phyloP scores from a whole-genome alignment of 148 eudicot genomes.

The Fagopyrum tataricum region DNA sequence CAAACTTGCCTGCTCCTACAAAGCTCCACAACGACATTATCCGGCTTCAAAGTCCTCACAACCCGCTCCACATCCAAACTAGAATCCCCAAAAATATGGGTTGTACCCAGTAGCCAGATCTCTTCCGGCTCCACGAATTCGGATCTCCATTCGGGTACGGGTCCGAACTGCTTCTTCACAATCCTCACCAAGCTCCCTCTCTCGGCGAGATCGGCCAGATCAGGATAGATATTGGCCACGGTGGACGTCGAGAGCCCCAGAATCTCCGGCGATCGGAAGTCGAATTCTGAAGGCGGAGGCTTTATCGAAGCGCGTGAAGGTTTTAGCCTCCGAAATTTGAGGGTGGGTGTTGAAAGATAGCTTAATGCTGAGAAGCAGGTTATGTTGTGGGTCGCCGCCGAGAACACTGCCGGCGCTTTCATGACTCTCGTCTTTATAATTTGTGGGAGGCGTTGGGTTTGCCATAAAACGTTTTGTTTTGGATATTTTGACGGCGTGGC shows the following conservation, averaged over 20 bases:
- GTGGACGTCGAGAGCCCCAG: conserved; percentile 30
- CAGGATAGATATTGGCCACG: conserved; percentile 51
- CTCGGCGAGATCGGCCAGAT: conserved; percentile 61
- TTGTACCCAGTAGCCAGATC: conserved; percentile 81
- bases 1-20: conserved; percentile 91
- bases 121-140: conserved; percentile 86
- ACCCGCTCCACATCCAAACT: conserved; percentile 66
- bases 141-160: conserved; percentile 77
- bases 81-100: conserved; percentile 50
- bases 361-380: neutral
- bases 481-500: neutral
- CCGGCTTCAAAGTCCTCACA: conserved; percentile 59
- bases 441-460: no score
- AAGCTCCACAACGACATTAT: conserved; percentile 95
- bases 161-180: conserved; percentile 61
- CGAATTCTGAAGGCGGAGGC: conserved; percentile 61
- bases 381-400: neutral
- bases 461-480: neutral
- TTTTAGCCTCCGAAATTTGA: conserved; percentile 5
- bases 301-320: conserved; percentile 32
- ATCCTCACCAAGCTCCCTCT: conserved; percentile 53
- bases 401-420: neutral
- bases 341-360: neutral
- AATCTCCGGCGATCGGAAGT: conserved; percentile 41
- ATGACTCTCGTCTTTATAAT: neutral